These are phyloP conservation scores for Leccinum subgranulosum DNA, from an alignment of 768 basidiomycete genomes.

Conservation along the genomic window DNA sequence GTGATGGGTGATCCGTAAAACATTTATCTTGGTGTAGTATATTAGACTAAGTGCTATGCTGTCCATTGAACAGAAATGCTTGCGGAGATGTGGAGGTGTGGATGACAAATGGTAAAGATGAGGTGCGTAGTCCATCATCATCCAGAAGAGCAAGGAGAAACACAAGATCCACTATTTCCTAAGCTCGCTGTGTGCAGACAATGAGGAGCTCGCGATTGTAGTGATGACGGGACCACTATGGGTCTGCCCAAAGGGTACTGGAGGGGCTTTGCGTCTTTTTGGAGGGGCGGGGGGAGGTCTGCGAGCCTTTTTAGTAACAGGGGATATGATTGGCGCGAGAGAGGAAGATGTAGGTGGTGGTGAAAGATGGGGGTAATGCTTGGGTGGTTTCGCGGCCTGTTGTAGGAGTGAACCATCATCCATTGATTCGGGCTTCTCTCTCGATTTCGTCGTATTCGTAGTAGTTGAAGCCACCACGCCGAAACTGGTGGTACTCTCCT, in stretches of 20 bases:
- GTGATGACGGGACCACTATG: constrained; percentile 57
- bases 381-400: constrained; percentile 19
- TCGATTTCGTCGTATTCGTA: constrained; percentile 14
- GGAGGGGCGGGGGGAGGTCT: constrained; percentile 67
- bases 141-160: constrained; percentile 1
- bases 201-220: constrained; percentile 46
- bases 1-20: constrained; percentile 4
- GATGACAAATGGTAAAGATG: constrained; percentile 6
- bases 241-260: constrained; percentile 52
- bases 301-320: constrained; percentile 30
- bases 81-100: constrained; percentile 15
- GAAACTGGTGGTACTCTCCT: constrained; percentile 33
- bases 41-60: constrained; percentile 19
- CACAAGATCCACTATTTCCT: constrained; percentile 14
- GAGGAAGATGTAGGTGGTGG: constrained; percentile 19
- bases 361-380: constrained; percentile 12
- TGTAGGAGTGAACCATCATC: constrained; percentile 24
- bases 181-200: constrained; percentile 17
- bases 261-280: constrained; percentile 69
- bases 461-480: constrained; percentile 28
- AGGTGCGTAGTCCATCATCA: constrained; percentile 6
- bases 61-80: constrained; percentile 22
- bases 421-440: constrained; percentile 26
- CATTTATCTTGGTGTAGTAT: constrained; percentile 13
- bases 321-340: constrained; percentile 15